Conservation (phyloP, 2,329 filamentous ascomycete genomes). For the Diaporthe destruens region DNA sequence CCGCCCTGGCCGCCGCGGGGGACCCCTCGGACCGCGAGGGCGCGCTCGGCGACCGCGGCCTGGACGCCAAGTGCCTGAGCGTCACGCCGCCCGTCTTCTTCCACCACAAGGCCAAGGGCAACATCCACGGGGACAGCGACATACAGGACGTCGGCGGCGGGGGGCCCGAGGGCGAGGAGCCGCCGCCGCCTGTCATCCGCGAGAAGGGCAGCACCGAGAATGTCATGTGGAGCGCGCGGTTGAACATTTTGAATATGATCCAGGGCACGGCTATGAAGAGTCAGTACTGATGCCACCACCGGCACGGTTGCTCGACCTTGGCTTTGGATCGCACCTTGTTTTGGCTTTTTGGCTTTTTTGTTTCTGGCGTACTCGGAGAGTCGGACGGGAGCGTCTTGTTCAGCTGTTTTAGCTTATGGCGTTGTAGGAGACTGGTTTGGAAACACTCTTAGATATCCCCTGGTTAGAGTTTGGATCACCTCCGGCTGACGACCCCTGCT, state of each 20-base stretch:
- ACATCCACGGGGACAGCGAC: slow-evolving; percentile 48
- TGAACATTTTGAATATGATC: slow-evolving; percentile 51
- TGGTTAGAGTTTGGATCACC: background rate
- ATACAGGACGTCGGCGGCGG: slow-evolving; percentile 46
- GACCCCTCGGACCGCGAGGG: slow-evolving; percentile 26
- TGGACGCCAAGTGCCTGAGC: slow-evolving; percentile 51
- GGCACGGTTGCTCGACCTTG: no score
- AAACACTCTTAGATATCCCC: slow-evolving; percentile 22
- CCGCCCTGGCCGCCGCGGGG: slow-evolving; percentile 31
- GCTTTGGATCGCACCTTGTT: background rate
- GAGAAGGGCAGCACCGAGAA: slow-evolving; percentile 52
- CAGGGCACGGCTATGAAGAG: slow-evolving; percentile 47
- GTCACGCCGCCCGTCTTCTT: slow-evolving; percentile 52
- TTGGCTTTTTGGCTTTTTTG: no score
- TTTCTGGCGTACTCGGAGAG: slow-evolving; percentile 6
- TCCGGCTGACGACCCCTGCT: background rate
- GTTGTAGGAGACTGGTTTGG: background rate
- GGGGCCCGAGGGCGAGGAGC: slow-evolving; percentile 37
- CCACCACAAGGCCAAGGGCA: slow-evolving; percentile 49
- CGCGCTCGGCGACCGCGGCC: slow-evolving; percentile 44
- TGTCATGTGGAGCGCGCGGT: slow-evolving; percentile 52
- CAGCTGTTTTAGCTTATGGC: background rate
- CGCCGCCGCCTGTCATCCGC: slow-evolving; percentile 39
- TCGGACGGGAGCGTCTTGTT: background rate
- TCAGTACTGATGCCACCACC: slow-evolving; percentile 41